Evolutionary conservation across 2,329 filamentous ascomycete species (phyloP), one percentile per base, ranked within the genome.

Genomic region (Pseudofabraea citricarpa): DNA sequence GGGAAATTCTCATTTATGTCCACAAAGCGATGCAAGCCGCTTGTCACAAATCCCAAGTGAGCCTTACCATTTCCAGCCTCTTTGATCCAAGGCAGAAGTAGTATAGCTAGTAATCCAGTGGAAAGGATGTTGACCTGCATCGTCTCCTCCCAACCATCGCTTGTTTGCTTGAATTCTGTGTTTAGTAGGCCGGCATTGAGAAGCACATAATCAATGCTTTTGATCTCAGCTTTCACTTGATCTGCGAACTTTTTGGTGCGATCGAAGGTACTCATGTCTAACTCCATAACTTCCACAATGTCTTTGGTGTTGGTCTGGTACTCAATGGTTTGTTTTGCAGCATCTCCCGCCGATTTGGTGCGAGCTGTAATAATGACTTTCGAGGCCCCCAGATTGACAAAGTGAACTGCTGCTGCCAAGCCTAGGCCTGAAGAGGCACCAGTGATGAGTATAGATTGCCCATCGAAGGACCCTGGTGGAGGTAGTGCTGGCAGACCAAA

Each of bases 81-180:
- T 36, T 64, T 61, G 12, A 76, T 56, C 47, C 70, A 69, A 0
- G 71, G 72, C 5, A 76, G 59, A 9, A 83, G 63, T 2, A 79
- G 56, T 3, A 80, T 49, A 1, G 66, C 74, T 6, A 83, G 61
- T 1, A 81, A 63, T 6, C 70, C 65, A 1, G 75, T 82, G 2
- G 75, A 77, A 2, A 83, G 60, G 1, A 71, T 66, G 53, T 82
- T 81, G 50, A 80, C 72, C 55, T 82, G 77, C 9, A 83, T 49
- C 2, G 67, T 72, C 41, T 69, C 62, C 45, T 78, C 74, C 63
- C 67, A 77, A 5, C 70, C 73, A 23, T 71, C 68, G 2, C 46
- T 21, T 2, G 52, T 48, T 8, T 48, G 18, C 27, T 26, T 41
- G 13, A 52, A 58, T 1, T 32, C 39, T 1, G 43, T 45, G 7